These are phyloP conservation scores for Kentomonas sorsogonicus DNA, from an alignment of 208 protist genomes.

Conservation along the genomic window DNA sequence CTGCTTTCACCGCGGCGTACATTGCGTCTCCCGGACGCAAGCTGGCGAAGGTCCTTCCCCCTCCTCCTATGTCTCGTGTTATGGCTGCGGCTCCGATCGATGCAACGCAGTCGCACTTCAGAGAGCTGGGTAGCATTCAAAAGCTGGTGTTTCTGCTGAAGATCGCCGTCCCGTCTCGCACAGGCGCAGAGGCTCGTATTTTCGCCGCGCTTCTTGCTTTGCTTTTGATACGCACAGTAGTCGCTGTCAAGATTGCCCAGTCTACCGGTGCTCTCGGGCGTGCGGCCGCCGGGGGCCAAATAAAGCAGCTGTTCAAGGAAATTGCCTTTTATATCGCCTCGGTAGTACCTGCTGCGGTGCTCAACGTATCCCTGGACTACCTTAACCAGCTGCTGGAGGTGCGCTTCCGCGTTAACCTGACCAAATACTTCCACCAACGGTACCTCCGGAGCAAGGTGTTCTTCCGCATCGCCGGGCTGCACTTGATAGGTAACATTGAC, in stretches of 20 bases:
- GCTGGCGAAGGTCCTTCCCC: slow-evolving; percentile 17
- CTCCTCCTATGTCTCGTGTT: no score
- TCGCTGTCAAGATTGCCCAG: slow-evolving; percentile 34
- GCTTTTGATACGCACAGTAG: slow-evolving; percentile 34
- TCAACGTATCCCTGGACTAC: slow-evolving; percentile 58
- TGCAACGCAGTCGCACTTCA: background rate
- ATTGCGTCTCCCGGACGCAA: slow-evolving; percentile 20
- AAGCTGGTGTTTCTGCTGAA: slow-evolving; percentile 34
- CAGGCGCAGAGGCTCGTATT: slow-evolving; percentile 27
- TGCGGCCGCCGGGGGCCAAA: slow-evolving; percentile 30
- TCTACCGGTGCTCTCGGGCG: slow-evolving; percentile 23
- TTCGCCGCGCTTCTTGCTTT: slow-evolving; percentile 32
- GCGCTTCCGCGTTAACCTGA: slow-evolving; percentile 55
- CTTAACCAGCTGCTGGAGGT: slow-evolving; percentile 42
- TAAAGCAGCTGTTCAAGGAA: slow-evolving; percentile 15
- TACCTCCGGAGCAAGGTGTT: slow-evolving; percentile 66
- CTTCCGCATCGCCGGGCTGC: slow-evolving; percentile 47
- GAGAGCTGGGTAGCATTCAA: slow-evolving; percentile 6
- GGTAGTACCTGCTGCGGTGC: slow-evolving; percentile 38
- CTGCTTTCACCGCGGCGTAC: slow-evolving; percentile 19
- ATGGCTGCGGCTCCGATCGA: background rate
- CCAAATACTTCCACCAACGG: slow-evolving; percentile 38
- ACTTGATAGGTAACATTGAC: slow-evolving; percentile 49
- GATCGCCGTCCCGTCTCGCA: slow-evolving; percentile 37
- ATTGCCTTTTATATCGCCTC: slow-evolving; percentile 27